These are phyloP conservation scores for Neurospora sp. DNA, from an alignment of 495 filamentous ascomycete genomes.

Conservation along the genomic window DNA sequence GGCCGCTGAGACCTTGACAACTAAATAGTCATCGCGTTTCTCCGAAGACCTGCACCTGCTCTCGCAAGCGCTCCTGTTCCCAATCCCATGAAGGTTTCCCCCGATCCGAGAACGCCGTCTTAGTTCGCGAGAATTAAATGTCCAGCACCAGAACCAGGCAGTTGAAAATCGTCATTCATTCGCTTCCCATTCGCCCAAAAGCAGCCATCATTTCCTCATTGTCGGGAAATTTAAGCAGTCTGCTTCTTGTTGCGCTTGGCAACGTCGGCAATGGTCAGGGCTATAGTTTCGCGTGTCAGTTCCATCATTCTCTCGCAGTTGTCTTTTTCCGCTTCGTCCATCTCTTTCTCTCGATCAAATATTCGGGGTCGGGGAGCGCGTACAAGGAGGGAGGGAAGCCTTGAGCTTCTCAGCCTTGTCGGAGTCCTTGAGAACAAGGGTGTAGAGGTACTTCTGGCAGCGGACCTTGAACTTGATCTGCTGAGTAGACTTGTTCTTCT, in stretches of 20 bases:
- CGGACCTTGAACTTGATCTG: slow-evolving; percentile 99
- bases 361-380: slow-evolving; percentile 18
- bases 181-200: not conserved
- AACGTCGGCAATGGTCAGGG: slow-evolving; percentile 38
- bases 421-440: slow-evolving; percentile 89
- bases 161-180: not conserved
- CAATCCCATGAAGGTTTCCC: not conserved
- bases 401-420: slow-evolving; percentile 99
- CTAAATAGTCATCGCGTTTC: not conserved
- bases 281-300: slow-evolving; percentile 14
- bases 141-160: not conserved
- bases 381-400: slow-evolving; percentile 95
- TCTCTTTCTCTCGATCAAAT: not conserved
- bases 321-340: not conserved
- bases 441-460: slow-evolving; percentile 89
- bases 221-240: not conserved
- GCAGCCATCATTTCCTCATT: not conserved
- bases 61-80: not conserved
- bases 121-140: not conserved
- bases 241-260: slow-evolving; percentile 32
- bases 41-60: not conserved
- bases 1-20: not conserved
- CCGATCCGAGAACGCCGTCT: not conserved
- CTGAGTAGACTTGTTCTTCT: slow-evolving; percentile 77
- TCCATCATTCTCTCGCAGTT: not conserved